Percentiles rank a stretch among this genome's conserved stretches.
Evolutionary conservation across 2,329 filamentous ascomycete genomes (phyloP).

Genomic region (Trichoderma sp.): DNA sequence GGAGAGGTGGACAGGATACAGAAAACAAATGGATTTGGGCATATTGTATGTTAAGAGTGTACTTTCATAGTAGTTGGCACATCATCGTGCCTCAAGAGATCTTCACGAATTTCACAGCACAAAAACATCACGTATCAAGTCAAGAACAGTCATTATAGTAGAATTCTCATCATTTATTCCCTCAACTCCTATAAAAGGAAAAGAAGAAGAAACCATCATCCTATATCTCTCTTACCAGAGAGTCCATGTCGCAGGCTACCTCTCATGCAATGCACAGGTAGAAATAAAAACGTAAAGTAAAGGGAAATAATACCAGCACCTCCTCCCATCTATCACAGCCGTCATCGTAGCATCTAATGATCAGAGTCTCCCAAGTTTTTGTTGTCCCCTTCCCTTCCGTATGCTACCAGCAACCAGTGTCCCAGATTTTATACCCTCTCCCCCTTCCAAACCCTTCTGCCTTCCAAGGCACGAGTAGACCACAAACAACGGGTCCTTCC

Average conservation of each 20-base stretch:
- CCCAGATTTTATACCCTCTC: background rate
- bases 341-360: background rate
- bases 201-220: background rate
- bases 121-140: background rate
- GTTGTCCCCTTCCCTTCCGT: background rate
- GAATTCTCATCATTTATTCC: constrained; percentile 5
- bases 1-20: background rate
- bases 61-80: background rate
- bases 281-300: background rate
- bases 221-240: background rate
- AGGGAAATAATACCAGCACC: background rate
- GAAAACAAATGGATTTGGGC: background rate
- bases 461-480: background rate
- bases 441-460: background rate
- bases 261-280: background rate
- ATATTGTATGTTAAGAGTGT: background rate
- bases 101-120: background rate
- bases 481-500: background rate
- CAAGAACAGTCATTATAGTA: background rate
- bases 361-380: background rate
- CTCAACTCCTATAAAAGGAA: background rate
- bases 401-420: constrained; percentile 1
- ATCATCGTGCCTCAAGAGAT: background rate
- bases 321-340: constrained; percentile 10
- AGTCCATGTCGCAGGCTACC: background rate